phyloP scores from a whole-genome alignment of 176 grass and related monocot genomes.

The Aegilops longissima region DNA sequence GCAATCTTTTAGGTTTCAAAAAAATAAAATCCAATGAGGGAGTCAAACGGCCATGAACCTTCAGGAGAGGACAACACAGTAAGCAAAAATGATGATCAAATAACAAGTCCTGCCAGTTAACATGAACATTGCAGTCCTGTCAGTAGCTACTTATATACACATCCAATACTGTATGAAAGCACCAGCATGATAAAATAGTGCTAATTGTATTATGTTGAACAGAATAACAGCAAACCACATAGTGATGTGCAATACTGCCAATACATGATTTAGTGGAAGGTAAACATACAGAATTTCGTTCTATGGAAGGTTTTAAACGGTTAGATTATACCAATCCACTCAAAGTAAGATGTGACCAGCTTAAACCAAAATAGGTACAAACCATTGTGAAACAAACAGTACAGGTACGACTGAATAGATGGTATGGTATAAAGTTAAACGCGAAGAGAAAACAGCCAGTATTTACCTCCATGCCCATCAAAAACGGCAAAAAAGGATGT shows the following conservation, averaged over 20 bases:
- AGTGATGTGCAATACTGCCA: not conserved
- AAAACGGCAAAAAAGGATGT: constrained; percentile 87
- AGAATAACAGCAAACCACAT: not conserved
- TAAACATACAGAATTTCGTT: not conserved
- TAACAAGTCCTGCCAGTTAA: not conserved
- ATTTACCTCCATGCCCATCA: constrained; percentile 79
- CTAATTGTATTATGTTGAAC: not conserved
- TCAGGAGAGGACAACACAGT: not conserved
- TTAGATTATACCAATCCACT: not conserved
- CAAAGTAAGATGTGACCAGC: not conserved
- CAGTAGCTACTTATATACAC: not conserved
- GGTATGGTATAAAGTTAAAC: not conserved
- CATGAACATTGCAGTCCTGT: not conserved
- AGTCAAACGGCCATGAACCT: not conserved
- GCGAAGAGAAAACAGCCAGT: not conserved
- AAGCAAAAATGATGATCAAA: constrained; percentile 3
- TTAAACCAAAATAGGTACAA: not conserved
- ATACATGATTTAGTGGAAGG: not conserved
- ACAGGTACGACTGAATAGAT: not conserved
- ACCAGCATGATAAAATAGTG: not conserved
- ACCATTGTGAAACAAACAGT: not conserved
- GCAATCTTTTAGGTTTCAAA: not conserved
- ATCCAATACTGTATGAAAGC: not conserved
- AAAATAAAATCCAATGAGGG: not conserved
- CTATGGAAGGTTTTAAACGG: not conserved